These are phyloP conservation scores for Clathrospora elynae DNA, from an alignment of 2,329 filamentous ascomycete species.

Conservation along the genomic window DNA sequence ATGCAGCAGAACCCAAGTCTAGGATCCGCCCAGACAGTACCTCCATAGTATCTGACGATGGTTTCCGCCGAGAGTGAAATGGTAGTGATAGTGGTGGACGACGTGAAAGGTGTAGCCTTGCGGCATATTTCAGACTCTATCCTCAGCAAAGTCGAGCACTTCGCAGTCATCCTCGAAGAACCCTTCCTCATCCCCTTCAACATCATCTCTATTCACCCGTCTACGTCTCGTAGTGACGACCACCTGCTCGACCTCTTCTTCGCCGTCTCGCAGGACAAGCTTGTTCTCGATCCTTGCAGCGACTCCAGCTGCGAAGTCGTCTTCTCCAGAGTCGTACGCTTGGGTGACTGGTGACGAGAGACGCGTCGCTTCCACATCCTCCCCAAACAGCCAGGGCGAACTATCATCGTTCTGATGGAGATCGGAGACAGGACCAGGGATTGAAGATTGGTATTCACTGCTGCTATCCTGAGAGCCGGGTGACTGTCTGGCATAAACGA, in stretches of 20 bases:
- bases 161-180: conserved; percentile 95
- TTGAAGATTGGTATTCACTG: conserved; percentile 29
- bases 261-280: conserved; percentile 58
- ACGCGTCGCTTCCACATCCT: conserved; percentile 55
- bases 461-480: conserved; percentile 27
- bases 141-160: conserved; percentile 80
- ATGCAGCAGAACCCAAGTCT: not conserved
- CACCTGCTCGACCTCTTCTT: conserved; percentile 72
- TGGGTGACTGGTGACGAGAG: conserved; percentile 49
- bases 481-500: conserved; percentile 61
- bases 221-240: conserved; percentile 80
- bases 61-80: not conserved
- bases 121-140: conserved; percentile 59
- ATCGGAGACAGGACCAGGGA: conserved; percentile 31
- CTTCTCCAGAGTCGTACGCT: conserved; percentile 44
- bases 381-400: conserved; percentile 60
- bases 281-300: conserved; percentile 45
- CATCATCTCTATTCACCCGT: conserved; percentile 55
- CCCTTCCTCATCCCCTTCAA: conserved; percentile 66
- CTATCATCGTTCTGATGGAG: conserved; percentile 45
- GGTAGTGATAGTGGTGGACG: conserved; percentile 1
- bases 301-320: conserved; percentile 59
- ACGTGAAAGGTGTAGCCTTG: not conserved
- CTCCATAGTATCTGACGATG: too few species aligned
- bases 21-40: too few species aligned